Percentiles rank a stretch among this genome's conserved stretches.
Evolutionary conservation across 2,329 filamentous ascomycete genomes (phyloP).

Genomic region (Exophiala xenobiotica): DNA sequence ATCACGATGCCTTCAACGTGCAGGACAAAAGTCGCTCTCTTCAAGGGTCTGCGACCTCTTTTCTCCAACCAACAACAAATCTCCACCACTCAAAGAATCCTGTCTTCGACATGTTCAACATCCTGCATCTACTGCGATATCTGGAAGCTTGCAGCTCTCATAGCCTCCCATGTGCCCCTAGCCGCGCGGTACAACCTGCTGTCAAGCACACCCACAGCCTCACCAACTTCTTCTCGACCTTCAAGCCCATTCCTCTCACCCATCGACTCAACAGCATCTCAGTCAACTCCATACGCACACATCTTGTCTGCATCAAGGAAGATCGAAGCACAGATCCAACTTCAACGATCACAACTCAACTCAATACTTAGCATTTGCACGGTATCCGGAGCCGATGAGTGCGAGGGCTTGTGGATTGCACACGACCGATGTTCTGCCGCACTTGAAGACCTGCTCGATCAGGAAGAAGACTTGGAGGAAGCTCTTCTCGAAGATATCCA

Average conservation of each 20-base stretch:
- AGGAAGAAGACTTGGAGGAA: slow-evolving; percentile 29
- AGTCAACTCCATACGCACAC: slow-evolving; percentile 16
- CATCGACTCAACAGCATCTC: slow-evolving; percentile 6
- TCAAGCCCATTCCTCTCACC: slow-evolving; percentile 17
- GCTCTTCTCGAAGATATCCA: slow-evolving; percentile 21
- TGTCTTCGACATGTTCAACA: slow-evolving; percentile 22
- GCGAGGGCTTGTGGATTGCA: slow-evolving; percentile 27
- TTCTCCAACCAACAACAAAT: slow-evolving; percentile 17
- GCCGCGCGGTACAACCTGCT: slow-evolving; percentile 24
- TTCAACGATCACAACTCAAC: slow-evolving; percentile 26
- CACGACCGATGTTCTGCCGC: slow-evolving; percentile 26
- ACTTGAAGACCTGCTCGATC: slow-evolving; percentile 28
- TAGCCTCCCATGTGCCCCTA: slow-evolving; percentile 27
- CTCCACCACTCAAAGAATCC: slow-evolving; percentile 23
- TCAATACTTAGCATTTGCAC: slow-evolving; percentile 31
- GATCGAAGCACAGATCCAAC: slow-evolving; percentile 30
- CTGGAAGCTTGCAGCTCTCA: slow-evolving; percentile 30
- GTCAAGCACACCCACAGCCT: slow-evolving; percentile 18
- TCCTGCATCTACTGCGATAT: slow-evolving; percentile 31
- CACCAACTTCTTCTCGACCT: slow-evolving; percentile 15
- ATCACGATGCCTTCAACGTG: slow-evolving; percentile 21
- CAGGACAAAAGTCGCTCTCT: slow-evolving; percentile 23
- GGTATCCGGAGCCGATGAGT: slow-evolving; percentile 28
- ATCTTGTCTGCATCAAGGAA: slow-evolving; percentile 23
- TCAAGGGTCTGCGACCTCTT: slow-evolving; percentile 25